phyloP scores from a whole-genome alignment of 495 filamentous ascomycete genomes.

The Neurospora sp. region DNA sequence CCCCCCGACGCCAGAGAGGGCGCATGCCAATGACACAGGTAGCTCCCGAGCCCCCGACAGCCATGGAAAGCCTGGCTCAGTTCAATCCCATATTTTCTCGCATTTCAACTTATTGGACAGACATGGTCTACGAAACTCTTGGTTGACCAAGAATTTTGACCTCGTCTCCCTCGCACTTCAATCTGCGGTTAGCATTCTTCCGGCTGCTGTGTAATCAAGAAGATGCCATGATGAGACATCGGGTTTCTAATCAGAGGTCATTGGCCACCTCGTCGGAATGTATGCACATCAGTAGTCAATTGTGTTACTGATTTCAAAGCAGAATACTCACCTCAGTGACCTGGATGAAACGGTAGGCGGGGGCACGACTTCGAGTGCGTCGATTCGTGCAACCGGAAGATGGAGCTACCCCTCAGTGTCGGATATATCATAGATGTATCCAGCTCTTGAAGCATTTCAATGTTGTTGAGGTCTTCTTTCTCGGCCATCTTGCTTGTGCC shows the following conservation, averaged over 20 bases:
- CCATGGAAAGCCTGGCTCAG: not conserved
- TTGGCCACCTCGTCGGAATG: not conserved
- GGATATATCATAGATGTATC: not conserved
- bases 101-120: not conserved
- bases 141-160: not conserved
- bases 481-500: not conserved
- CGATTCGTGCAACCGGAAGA: not conserved
- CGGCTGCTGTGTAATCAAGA: not conserved
- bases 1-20: not conserved
- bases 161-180: not conserved
- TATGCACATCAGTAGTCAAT: not conserved
- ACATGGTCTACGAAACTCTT: not conserved
- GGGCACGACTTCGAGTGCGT: not conserved
- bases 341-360: not conserved
- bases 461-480: not conserved
- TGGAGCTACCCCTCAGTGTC: not conserved
- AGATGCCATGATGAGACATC: not conserved
- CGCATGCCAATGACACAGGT: not conserved
- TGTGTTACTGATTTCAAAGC: not conserved
- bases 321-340: not conserved
- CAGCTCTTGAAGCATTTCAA: not conserved
- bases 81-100: not conserved
- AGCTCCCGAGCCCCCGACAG: not conserved
- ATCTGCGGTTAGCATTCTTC: not conserved
- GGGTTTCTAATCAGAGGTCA: not conserved